Evolutionary conservation across 2,329 filamentous ascomycete species (phyloP), one percentile per base, ranked within the genome.

Genomic region (Fusarium sp.): DNA sequence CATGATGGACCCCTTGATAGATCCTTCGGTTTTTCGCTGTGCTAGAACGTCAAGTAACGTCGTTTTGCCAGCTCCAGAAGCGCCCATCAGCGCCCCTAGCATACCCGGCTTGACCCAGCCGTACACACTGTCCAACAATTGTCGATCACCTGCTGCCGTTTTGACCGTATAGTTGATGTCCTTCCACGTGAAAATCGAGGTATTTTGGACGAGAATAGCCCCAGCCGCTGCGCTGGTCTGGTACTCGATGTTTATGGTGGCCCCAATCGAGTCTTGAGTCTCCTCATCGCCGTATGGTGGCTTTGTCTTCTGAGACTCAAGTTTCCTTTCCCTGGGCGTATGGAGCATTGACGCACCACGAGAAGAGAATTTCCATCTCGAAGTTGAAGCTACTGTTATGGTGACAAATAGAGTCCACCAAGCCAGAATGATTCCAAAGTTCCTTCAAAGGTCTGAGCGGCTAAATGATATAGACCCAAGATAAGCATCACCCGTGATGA

Each of bases 31-130:
- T 58, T 92, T 91, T 71, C 92, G 88, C 65, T 92, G 92, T 6
- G 93, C 93, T 31, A 97, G 85, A 3, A 93, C 92, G 77, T 96
- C 93, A 10, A 97, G 83, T 85, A 0, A n/a, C n/a, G 93, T 96
- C 0, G 93, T 96, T 79, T 97, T 97, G 48, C 93, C 93, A 18
- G 93, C 93, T 69, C 92, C 92, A 26, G 90, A 92, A 3, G 92
- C 88, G 74, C 92, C 90, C 92, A 94, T 92, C 24, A 95, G 82
- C 7, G 92, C 92, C 6, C 90, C 92, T 26, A 94, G 80, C 66
- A 90, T 94, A 48, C 92, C 92, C 2, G 92, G 92, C 78, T 93
- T 93, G 59, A 95, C 91, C 88, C 91, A 96, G 9, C 93, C 93
- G 68, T 94, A 88, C 2, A 97, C 91, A 63, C 95, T 86, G 67